phyloP scores from a whole-genome alignment of 352 stramenopile species.

The Phytophthora nicotianae region DNA sequence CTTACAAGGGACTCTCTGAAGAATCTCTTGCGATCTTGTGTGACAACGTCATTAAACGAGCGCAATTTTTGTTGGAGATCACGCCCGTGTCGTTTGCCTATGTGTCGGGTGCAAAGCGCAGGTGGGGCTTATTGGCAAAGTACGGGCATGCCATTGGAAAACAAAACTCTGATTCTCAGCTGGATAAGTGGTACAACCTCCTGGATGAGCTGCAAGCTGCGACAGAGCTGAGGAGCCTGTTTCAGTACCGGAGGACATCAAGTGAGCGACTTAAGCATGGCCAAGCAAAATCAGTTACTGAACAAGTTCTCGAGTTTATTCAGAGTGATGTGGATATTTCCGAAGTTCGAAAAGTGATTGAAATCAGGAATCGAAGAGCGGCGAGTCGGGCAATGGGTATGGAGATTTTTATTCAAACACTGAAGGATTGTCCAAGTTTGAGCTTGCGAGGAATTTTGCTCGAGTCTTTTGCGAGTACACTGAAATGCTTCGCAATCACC shows the following conservation, averaged over 20 bases:
- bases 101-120: constrained; percentile 67
- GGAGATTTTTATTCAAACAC: constrained; percentile 43
- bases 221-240: constrained; percentile 69
- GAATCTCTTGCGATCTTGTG: constrained; percentile 72
- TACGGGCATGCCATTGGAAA: constrained; percentile 70
- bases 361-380: constrained; percentile 53
- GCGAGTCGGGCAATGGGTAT: constrained; percentile 51
- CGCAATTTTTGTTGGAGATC: constrained; percentile 74
- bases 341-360: constrained; percentile 56
- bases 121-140: constrained; percentile 74
- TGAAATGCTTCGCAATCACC: constrained; percentile 46
- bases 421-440: constrained; percentile 31
- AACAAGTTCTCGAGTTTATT: constrained; percentile 86
- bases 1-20: constrained; percentile 78
- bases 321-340: constrained; percentile 77
- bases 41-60: constrained; percentile 72
- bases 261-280: constrained; percentile 60
- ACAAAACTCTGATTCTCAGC: constrained; percentile 47
- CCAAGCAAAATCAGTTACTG: constrained; percentile 72
- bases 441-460: constrained; percentile 46
- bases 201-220: constrained; percentile 80
- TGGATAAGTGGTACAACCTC: constrained; percentile 84
- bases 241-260: constrained; percentile 80
- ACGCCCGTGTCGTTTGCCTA: constrained; percentile 80
- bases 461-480: constrained; percentile 50